phyloP scores from a whole-genome alignment of 2,329 filamentous ascomycete genomes.

The Phaeoacremonium minimum region DNA sequence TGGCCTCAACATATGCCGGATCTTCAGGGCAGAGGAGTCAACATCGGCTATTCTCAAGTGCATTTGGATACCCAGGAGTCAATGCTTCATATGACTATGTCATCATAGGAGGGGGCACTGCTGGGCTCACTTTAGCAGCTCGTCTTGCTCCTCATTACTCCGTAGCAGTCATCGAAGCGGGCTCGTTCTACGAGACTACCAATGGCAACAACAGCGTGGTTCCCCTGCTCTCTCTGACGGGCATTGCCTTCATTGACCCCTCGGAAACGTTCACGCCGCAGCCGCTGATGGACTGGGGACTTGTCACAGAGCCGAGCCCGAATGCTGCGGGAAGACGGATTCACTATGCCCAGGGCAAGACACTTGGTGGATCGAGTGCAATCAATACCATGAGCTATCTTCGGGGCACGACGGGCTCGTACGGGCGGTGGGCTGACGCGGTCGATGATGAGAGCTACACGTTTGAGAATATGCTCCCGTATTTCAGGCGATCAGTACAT shows the following conservation, averaged over 20 bases:
- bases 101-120: constrained; percentile 6
- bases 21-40: too few species aligned
- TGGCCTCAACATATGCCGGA: too few species aligned
- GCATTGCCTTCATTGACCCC: not conserved
- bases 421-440: constrained; percentile 4
- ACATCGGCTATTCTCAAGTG: too few species aligned
- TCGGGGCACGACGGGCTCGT: constrained; percentile 1
- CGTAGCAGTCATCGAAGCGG: constrained; percentile 10
- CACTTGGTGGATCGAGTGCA: constrained; percentile 5
- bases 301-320: constrained; percentile 3
- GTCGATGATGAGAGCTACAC: constrained; percentile 6
- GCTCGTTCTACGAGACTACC: constrained; percentile 8
- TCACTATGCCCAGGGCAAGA: constrained; percentile 8
- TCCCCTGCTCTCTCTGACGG: constrained; percentile 4
- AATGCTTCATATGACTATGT: constrained; percentile 8
- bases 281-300: constrained; percentile 8
- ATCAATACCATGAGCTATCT: constrained; percentile 7
- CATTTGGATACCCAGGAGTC: too few species aligned
- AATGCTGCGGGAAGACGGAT: constrained; percentile 4
- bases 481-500: constrained; percentile 5
- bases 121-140: constrained; percentile 5
- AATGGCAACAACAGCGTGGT: constrained; percentile 7
- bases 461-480: constrained; percentile 5
- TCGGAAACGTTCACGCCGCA: not conserved
- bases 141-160: constrained; percentile 6